These are phyloP conservation scores for Metarhizium brunneum DNA, from an alignment of 2,329 filamentous ascomycete genomes.

Conservation along the genomic window DNA sequence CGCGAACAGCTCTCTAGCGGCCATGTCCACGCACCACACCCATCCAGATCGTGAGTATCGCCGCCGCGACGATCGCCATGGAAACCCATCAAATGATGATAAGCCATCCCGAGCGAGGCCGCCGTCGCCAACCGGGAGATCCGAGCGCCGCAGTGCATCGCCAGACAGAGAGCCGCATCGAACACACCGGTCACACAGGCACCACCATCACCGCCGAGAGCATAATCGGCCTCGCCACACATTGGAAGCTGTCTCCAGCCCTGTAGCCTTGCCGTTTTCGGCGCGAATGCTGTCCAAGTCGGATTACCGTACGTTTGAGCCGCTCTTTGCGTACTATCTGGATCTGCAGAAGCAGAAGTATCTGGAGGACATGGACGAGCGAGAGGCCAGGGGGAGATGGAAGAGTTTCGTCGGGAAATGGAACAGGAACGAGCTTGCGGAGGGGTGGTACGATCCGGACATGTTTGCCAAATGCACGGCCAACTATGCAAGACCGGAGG, in stretches of 20 bases:
- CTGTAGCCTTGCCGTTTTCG: constrained; percentile 48
- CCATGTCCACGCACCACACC: not conserved
- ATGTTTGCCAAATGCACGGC: constrained; percentile 41
- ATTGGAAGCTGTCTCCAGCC: not conserved
- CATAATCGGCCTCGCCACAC: not conserved
- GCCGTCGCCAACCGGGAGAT: not conserved
- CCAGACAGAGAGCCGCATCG: constrained; percentile 10
- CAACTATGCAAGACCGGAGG: constrained; percentile 10
- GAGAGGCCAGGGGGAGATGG: constrained; percentile 77
- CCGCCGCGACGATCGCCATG: not conserved
- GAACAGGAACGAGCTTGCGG: constrained; percentile 80
- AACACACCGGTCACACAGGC: constrained; percentile 16
- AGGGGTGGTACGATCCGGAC: constrained; percentile 87
- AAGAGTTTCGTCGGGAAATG: constrained; percentile 89
- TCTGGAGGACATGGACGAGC: constrained; percentile 58
- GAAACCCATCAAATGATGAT: not conserved
- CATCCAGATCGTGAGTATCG: not conserved
- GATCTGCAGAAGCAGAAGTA: constrained; percentile 76
- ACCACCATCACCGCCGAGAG: constrained; percentile 6
- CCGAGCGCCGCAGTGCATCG: constrained; percentile 3
- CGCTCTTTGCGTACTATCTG: constrained; percentile 75
- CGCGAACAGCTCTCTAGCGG: not conserved
- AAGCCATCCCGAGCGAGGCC: not conserved
- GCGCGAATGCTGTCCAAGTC: constrained; percentile 58
- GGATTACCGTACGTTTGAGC: constrained; percentile 56